phyloP scores from a whole-genome alignment of 805 yeast genomes.

The Phaffomyces antillensis region DNA sequence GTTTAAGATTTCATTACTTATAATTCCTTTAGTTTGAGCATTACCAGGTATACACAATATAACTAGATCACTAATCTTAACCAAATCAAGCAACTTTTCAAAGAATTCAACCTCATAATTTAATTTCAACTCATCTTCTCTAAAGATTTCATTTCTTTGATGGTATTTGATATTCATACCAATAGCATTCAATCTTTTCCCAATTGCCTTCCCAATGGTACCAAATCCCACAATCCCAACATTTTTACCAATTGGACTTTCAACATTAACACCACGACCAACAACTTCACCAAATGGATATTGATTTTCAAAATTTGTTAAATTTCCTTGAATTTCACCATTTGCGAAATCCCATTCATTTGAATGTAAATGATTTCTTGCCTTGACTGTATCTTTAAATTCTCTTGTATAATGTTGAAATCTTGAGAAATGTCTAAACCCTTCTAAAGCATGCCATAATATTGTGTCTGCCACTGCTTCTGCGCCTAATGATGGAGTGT shows the following conservation, averaged over 20 bases:
- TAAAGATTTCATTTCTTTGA: conserved; percentile 35
- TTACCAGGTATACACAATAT: conserved; percentile 54
- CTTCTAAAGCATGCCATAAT: conserved; percentile 45
- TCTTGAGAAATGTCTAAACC: conserved; percentile 44
- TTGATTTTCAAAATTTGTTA: conserved; percentile 7
- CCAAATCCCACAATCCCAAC: conserved; percentile 58
- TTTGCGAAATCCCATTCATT: conserved; percentile 12
- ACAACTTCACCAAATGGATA: conserved; percentile 35
- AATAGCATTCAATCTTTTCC: conserved; percentile 38
- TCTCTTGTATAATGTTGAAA: conserved; percentile 27
- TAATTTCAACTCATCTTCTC: conserved; percentile 23
- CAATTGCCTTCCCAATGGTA: conserved; percentile 50
- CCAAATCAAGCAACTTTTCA: conserved; percentile 26
- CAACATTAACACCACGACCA: conserved; percentile 30
- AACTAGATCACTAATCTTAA: conserved; percentile 40
- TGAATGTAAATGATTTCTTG: conserved; percentile 32
- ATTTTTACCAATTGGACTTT: conserved; percentile 39
- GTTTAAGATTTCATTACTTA: conserved; percentile 35
- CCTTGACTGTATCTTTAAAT: conserved; percentile 31
- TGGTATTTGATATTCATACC: conserved; percentile 56
- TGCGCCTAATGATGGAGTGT: conserved; percentile 40
- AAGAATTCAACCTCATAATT: conserved; percentile 33
- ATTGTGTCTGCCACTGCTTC: conserved; percentile 63
- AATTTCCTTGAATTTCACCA: conserved; percentile 5
- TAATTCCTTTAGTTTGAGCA: conserved; percentile 41